Conservation (phyloP, 169 alveolate genomes). For the Eimeria maxima region DNA sequence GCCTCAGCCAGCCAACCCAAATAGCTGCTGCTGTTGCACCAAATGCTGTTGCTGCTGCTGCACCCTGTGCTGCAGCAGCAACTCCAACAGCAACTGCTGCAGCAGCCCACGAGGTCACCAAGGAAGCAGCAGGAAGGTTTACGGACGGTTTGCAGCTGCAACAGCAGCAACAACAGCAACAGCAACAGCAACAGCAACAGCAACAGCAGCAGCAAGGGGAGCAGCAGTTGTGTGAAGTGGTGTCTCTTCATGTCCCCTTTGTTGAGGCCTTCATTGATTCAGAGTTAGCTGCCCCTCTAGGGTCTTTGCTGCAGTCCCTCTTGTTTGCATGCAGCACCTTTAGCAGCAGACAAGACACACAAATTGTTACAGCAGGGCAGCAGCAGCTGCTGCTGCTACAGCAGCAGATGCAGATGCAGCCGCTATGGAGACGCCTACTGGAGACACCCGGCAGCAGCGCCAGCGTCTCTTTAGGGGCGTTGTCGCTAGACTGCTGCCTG, state of each 20-base stretch:
- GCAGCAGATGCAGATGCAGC: constrained; percentile 12
- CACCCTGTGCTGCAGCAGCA: neutral
- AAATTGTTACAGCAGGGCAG: constrained; percentile 7
- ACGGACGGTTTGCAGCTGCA: neutral
- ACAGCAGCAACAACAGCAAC: neutral
- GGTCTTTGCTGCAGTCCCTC: neutral
- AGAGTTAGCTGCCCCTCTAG: constrained; percentile 22
- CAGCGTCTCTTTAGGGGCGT: constrained; percentile 21
- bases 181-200: neutral
- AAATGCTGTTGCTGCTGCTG: constrained; percentile 15
- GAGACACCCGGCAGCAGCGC: constrained; percentile 52
- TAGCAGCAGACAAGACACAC: neutral
- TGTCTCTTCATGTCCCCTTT: constrained; percentile 41
- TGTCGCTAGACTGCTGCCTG: constrained; percentile 38
- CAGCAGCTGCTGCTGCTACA: constrained; percentile 26
- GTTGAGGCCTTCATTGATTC: constrained; percentile 27
- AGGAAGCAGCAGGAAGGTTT: neutral
- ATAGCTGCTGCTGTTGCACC: constrained; percentile 14
- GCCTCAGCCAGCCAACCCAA: constrained; percentile 8
- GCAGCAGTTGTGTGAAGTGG: constrained; percentile 7
- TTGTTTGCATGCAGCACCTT: neutral
- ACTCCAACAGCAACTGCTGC: neutral
- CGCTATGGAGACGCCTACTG: constrained; percentile 27
- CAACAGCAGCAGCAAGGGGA: constrained; percentile 56
- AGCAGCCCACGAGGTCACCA: neutral